Evolutionary conservation across 345 rosid species (phyloP).

Genomic region (Limnanthes douglasii): DNA sequence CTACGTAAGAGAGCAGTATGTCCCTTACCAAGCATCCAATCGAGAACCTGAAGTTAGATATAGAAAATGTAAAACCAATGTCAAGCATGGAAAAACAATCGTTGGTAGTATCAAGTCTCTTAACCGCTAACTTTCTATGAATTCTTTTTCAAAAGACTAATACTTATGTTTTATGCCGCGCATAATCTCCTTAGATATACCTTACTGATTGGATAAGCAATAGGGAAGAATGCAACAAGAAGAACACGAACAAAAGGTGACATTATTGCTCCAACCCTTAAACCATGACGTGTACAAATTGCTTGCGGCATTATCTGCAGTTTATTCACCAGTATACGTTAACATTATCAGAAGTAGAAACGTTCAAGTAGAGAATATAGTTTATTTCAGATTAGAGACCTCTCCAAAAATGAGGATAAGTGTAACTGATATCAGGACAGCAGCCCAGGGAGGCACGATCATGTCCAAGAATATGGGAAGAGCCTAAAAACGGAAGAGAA

Average conservation of each 20-base stretch:
- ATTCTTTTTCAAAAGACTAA: too few species aligned
- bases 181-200: slow-evolving; percentile 14
- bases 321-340: slow-evolving; percentile 3
- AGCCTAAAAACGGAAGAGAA: slow-evolving; percentile 20
- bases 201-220: slow-evolving; percentile 95
- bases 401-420: slow-evolving; percentile 79
- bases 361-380: neutral
- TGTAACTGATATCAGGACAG: slow-evolving; percentile 65
- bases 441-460: slow-evolving; percentile 77
- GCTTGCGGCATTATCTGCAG: slow-evolving; percentile 87
- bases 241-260: slow-evolving; percentile 75
- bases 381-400: slow-evolving; percentile 21
- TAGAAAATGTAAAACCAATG: too few species aligned
- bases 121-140: too few species aligned
- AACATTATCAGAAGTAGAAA: neutral
- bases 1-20: slow-evolving; percentile 79
- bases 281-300: slow-evolving; percentile 80
- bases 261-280: slow-evolving; percentile 76
- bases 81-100: neutral
- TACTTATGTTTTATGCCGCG: too few species aligned
- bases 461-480: slow-evolving; percentile 83
- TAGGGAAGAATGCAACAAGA: slow-evolving; percentile 55
- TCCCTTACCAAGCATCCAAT: slow-evolving; percentile 97
- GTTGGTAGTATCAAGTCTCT: too few species aligned
- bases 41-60: slow-evolving; percentile 60